These are phyloP conservation scores for Penicillium sp. DNA, from an alignment of 2,329 filamentous ascomycete genomes.

Conservation along the genomic window DNA sequence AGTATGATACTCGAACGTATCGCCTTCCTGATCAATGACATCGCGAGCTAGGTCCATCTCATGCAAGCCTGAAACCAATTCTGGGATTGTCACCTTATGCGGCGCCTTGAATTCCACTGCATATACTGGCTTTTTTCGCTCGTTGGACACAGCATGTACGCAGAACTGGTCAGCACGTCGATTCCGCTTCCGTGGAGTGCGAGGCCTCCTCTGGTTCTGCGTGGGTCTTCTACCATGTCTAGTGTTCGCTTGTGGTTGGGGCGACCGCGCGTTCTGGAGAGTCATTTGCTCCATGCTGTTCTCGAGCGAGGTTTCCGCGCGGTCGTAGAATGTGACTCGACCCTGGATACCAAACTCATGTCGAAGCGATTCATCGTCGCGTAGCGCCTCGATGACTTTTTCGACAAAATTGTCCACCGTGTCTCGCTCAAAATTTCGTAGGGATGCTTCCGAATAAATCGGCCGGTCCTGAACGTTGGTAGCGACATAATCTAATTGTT, in stretches of 20 bases:
- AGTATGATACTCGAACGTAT: slow-evolving; percentile 24
- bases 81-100: slow-evolving; percentile 20
- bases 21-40: slow-evolving; percentile 22
- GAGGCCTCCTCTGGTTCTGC: slow-evolving; percentile 9
- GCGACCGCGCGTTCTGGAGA: slow-evolving; percentile 7
- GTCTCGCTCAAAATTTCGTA: slow-evolving; percentile 22
- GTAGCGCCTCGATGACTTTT: slow-evolving; percentile 14
- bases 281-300: slow-evolving; percentile 15
- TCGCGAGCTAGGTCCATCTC: slow-evolving; percentile 22
- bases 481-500: slow-evolving; percentile 13
- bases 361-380: slow-evolving; percentile 15
- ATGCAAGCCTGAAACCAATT: slow-evolving; percentile 24
- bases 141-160: slow-evolving; percentile 17
- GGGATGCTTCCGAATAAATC: slow-evolving; percentile 22
- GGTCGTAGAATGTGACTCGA: slow-evolving; percentile 15
- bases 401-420: slow-evolving; percentile 23
- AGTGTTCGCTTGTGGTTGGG: slow-evolving; percentile 6
- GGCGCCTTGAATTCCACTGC: slow-evolving; percentile 27
- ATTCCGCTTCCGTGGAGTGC: slow-evolving; percentile 14
- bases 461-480: slow-evolving; percentile 8
- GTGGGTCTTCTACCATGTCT: slow-evolving; percentile 9
- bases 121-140: slow-evolving; percentile 18
- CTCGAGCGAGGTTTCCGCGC: slow-evolving; percentile 12
- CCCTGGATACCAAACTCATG: slow-evolving; percentile 15
- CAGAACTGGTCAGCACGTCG: slow-evolving; percentile 23